These are phyloP conservation scores for Phascolomyces articulosus DNA, from an alignment of 371 early-diverging fungal species.

Conservation along the genomic window DNA sequence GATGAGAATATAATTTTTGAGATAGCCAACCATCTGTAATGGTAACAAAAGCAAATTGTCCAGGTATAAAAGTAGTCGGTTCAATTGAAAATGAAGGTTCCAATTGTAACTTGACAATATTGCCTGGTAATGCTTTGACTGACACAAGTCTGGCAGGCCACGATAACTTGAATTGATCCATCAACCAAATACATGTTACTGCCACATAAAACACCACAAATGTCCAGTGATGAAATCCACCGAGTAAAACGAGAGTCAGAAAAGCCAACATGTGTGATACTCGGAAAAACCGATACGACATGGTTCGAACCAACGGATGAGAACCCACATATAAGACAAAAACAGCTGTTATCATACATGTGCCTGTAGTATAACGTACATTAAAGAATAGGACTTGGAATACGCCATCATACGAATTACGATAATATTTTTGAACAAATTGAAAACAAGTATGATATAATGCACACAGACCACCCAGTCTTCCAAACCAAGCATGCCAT, in stretches of 20 bases:
- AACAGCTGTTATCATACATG: slow-evolving; percentile 17
- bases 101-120: slow-evolving; percentile 27
- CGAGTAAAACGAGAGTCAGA: slow-evolving; percentile 17
- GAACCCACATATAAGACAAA: slow-evolving; percentile 26
- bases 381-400: slow-evolving; percentile 21
- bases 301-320: slow-evolving; percentile 33
- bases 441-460: slow-evolving; percentile 40
- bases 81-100: slow-evolving; percentile 15
- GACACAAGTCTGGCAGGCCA: slow-evolving; percentile 8
- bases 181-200: slow-evolving; percentile 28
- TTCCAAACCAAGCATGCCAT: slow-evolving; percentile 44
- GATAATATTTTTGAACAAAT: slow-evolving; percentile 22
- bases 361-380: slow-evolving; percentile 31
- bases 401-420: slow-evolving; percentile 13
- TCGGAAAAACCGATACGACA: slow-evolving; percentile 42
- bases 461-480: slow-evolving; percentile 22
- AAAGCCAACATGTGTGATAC: slow-evolving; percentile 30
- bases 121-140: slow-evolving; percentile 27
- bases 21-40: slow-evolving; percentile 15
- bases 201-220: slow-evolving; percentile 36
- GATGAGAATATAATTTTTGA: slow-evolving; percentile 24
- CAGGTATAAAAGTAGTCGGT: slow-evolving; percentile 17
- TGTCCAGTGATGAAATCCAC: slow-evolving; percentile 35
- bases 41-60: slow-evolving; percentile 34
- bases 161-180: slow-evolving; percentile 28